Evolutionary conservation across 139 green algal species (phyloP), one percentile per base, ranked within the genome.

Genomic region (Helicosporidium sp.): DNA sequence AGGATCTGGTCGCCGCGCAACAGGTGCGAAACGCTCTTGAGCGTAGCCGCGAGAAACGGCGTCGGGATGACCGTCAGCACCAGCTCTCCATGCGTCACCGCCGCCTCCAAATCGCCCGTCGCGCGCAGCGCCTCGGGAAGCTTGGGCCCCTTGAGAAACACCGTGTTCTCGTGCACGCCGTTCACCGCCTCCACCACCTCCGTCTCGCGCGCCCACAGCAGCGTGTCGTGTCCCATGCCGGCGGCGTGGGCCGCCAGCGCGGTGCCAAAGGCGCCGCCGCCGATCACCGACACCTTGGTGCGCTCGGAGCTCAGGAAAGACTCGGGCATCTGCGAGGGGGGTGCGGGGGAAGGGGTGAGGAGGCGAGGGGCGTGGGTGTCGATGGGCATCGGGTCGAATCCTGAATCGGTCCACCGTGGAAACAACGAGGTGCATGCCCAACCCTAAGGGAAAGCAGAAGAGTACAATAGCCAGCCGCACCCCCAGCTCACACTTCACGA

Each of bases 21-120:
- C 12, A 46, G 20, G 19, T 65, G 48, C 2, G 25, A 41, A 2
- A 74, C 20, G 15, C 28, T 12, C 6, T 22, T 33, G 29, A 90
- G 52, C 3, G 75, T 78, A 12, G 18, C 10, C 20, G 48, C 72
- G 16, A 90, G 58, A 55, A 81, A 87, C 17, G 74, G 80, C 0
- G 79, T 90, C 13, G 80, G 80, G 6, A 91, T 67, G 18, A 87
- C 80, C 60, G 82, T 68, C 6, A 89, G 73, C 20, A 89, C n/a
- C n/a, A 89, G 26, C 41, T 82, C 47, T 8, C 49, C 62, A 52
- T 61, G 27, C 16, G 25, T 34, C 3, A 74, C 48, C 2, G 65
- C 66, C 23, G 57, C 51, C 6, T 19, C 19, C 37, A 83, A 61
- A 52, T 74, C 60, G 29, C 27, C 52, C 16, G 45, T 74, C 26